phyloP scores from a whole-genome alignment of 257 asterid genomes.

The Capsicum pubescens region DNA sequence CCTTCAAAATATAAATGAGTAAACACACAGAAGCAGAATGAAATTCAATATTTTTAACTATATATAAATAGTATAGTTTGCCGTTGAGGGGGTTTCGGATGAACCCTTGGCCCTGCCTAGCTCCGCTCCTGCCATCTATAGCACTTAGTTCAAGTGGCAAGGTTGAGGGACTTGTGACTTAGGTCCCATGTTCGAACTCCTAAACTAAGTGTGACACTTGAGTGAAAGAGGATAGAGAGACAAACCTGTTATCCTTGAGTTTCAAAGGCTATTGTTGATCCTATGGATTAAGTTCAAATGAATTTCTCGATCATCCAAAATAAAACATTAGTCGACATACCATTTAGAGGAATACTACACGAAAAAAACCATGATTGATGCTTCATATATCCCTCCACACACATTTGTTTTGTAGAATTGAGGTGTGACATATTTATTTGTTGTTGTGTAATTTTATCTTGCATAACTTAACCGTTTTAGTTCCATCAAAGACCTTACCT shows the following conservation, averaged over 20 bases:
- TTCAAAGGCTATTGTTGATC: accelerated
- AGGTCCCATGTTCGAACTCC: too few relatives aligned
- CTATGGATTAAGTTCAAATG: background rate
- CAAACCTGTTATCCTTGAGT: background rate
- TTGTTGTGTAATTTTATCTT: background rate
- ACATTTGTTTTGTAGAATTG: background rate
- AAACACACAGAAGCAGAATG: too few relatives aligned
- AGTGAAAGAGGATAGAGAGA: background rate
- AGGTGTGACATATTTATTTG: background rate
- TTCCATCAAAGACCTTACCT: too few relatives aligned
- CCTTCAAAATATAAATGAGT: too few relatives aligned
- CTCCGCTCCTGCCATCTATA: too few relatives aligned
- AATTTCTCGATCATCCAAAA: background rate
- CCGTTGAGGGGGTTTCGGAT: too few relatives aligned
- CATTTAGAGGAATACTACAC: background rate
- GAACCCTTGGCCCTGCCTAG: too few relatives aligned
- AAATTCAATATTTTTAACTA: too few relatives aligned
- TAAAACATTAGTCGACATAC: background rate
- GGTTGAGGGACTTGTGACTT: too few relatives aligned
- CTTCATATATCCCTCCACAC: background rate
- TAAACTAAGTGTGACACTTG: too few relatives aligned
- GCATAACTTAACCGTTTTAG: background rate
- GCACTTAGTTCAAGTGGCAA: too few relatives aligned
- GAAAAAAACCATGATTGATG: background rate
- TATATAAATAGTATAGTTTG: too few relatives aligned